Evolutionary conservation across 1,284 basidiomycete genomes (phyloP), one percentile per base, ranked within the genome.

Genomic region (Takashimella tepidaria): DNA sequence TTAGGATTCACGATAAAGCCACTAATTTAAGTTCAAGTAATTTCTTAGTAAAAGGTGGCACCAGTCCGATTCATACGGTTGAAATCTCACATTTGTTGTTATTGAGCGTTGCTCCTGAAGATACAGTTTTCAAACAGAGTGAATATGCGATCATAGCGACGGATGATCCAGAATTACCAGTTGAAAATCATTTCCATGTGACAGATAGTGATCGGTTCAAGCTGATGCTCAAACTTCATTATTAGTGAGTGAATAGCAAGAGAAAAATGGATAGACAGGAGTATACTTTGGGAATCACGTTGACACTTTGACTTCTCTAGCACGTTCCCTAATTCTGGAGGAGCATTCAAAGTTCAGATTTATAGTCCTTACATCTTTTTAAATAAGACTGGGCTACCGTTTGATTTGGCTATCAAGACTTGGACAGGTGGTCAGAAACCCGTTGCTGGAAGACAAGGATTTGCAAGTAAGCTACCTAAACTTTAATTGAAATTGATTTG

Each of bases 131-230:
- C 80, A 89, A 89, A 64, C 88, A 92, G n/a, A 95, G 92, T 72
- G 95, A 98, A 60, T 98, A 98, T 66, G 87, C 92, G 2, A 98
- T 98, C 73, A 95, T 98, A 76, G 96, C 93, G 62, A 92, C 90
- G 4, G 92, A 97, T 69, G 87, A 86, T 44, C 85, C 88, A 53
- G 89, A 93, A 47, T 50, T 74, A 31, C 70, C 70, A 5, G 61
- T 64, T 20, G 72, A 74, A 51, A 62, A 72, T 49, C 58, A 70
- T 51, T 72, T 74, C 61, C 61, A 82, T 21, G 75, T 98, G 41
- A 80, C 85, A 6, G 96, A 98, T 73, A 76, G 81, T 40, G 80
- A 81, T 46, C 87, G 86, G 47, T 80, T 88, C 41, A 93, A 89
- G 74, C 78, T 98, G 46, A 83, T 89, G 61, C 78, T 98, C 50